These are phyloP conservation scores for Inga laurina DNA, from an alignment of 306 rosid species.

Conservation along the genomic window DNA sequence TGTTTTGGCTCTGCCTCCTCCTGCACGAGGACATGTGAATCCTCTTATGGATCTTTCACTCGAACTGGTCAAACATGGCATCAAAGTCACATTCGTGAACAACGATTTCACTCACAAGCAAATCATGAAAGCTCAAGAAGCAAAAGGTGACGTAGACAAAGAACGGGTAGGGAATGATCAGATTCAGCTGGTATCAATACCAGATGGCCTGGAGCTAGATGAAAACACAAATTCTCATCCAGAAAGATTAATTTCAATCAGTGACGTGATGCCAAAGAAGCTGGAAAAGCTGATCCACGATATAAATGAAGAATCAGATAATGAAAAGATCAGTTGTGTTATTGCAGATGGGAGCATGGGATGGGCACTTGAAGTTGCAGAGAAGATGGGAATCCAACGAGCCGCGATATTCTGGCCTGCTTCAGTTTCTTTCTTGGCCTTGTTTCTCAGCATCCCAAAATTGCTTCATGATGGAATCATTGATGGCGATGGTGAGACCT, in stretches of 20 bases:
- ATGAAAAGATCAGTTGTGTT: no score
- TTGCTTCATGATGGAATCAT: conserved; percentile 46
- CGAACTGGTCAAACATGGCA: conserved; percentile 36
- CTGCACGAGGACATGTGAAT: conserved; percentile 54
- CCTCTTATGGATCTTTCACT: conserved; percentile 48
- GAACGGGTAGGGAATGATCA: neutral
- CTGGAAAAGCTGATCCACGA: conserved; percentile 48
- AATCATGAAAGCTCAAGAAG: conserved; percentile 40
- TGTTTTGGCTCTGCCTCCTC: conserved; percentile 37
- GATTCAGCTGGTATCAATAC: conserved; percentile 47
- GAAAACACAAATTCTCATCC: conserved; percentile 40
- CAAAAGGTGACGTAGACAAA: neutral
- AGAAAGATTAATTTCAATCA: conserved; percentile 32
- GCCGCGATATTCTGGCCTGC: conserved; percentile 51
- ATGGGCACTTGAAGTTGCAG: conserved; percentile 57
- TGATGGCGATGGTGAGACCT: conserved; percentile 41
- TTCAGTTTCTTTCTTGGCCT: conserved; percentile 40
- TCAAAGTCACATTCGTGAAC: conserved; percentile 42
- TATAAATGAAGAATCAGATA: conserved; percentile 25
- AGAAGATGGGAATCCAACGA: conserved; percentile 39
- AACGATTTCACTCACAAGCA: conserved; percentile 36
- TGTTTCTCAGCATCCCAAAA: conserved; percentile 30
- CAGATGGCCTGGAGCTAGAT: conserved; percentile 49
- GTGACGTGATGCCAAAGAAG: conserved; percentile 42
- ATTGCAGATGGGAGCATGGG: conserved; percentile 38